Base-by-base conservation (phyloP, 2,329 filamentous ascomycete species). In the Xylariales sp. region DNA sequence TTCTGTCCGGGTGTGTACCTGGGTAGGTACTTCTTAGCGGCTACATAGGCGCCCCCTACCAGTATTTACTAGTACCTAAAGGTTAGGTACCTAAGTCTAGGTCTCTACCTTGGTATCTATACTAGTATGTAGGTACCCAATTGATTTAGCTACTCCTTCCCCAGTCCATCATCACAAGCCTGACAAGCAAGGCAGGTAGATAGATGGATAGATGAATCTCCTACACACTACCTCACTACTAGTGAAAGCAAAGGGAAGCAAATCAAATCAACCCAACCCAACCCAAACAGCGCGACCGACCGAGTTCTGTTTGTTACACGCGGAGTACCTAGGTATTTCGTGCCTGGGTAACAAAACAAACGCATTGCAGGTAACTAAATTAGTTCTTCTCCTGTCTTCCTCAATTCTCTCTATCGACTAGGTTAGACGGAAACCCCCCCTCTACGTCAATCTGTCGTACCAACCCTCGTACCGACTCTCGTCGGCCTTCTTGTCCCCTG, bases 401-500 rank as follows among this genome's bases (percentile, higher is more conserved):
- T 16, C 36, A 23, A 43, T 43, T 43, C 36, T 43, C 36, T 55
- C 18, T 30, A 30, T 7, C 18, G 5, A 41, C 34, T 3, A 39
- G 3, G 8, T 32, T 5, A 39, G n/a, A 23, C 30, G 36, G 14
- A 16, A 8, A 7, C 10, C n/a, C 16, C 36, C 9, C 34, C 12
- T n/a, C 46, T 6, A 41, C 62, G 23, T 45, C 56, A 36, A 39
- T 55, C 45, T 16, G 43, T 23, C 23, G 23, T 23, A 23, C 23
- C 36, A 39, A 39, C 6, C 36, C 36, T 28, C 45, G 43, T 30
- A 36, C 45, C 34, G 46, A 36, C 34, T 9, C 18, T 52, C 39
- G 46, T 55, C 54, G 58, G 58, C 53, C 28, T 36, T 53, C 52
- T 67, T 58, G 59, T 54, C 62, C 30, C 45, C 39, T 54, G 49